These are phyloP conservation scores for Periconia macrospinosa DNA, from an alignment of 2,329 filamentous ascomycete genomes.

Conservation along the genomic window DNA sequence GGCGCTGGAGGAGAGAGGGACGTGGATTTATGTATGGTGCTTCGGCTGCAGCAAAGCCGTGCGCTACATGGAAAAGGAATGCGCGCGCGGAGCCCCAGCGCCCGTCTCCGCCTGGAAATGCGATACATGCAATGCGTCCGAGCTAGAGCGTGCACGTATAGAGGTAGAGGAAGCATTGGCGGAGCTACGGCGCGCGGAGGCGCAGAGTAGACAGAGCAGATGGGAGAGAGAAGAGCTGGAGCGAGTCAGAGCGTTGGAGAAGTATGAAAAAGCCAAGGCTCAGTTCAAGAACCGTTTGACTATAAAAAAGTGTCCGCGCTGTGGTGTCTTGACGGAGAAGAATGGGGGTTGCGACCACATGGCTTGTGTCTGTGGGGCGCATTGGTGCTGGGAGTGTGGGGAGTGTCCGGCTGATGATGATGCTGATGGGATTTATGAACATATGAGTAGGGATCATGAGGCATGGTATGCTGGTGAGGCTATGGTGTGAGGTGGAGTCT, in stretches of 20 bases:
- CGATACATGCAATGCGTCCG: conserved; percentile 34
- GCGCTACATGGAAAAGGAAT: conserved; percentile 48
- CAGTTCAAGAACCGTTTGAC: conserved; percentile 17
- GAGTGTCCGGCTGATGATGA: conserved; percentile 15
- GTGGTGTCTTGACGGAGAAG: conserved; percentile 42
- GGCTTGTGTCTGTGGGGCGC: conserved; percentile 31
- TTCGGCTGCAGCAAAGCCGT: conserved; percentile 46
- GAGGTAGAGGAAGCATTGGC: conserved; percentile 14
- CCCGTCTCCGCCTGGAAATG: conserved; percentile 48
- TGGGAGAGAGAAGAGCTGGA: background rate
- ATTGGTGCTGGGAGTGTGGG: conserved; percentile 50
- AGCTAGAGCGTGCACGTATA: conserved; percentile 18
- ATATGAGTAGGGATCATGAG: conserved; percentile 34
- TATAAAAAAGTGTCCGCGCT: conserved; percentile 41
- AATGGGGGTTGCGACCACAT: conserved; percentile 43
- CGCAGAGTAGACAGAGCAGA: background rate
- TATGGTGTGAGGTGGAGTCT: no score
- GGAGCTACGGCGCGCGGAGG: conserved; percentile 6
- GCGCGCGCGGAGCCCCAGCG: conserved; percentile 45
- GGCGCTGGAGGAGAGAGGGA: conserved; percentile 46
- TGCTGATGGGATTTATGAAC: conserved; percentile 38
- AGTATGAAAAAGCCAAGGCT: background rate
- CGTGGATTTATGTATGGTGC: conserved; percentile 57
- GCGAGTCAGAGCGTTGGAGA: background rate
- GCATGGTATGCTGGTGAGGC: background rate